A percentile compares a stretch with the other conserved stretches of the same genome.
phyloP scores from a whole-genome alignment of 2,329 filamentous ascomycete genomes.

The Fusarium redolens region DNA sequence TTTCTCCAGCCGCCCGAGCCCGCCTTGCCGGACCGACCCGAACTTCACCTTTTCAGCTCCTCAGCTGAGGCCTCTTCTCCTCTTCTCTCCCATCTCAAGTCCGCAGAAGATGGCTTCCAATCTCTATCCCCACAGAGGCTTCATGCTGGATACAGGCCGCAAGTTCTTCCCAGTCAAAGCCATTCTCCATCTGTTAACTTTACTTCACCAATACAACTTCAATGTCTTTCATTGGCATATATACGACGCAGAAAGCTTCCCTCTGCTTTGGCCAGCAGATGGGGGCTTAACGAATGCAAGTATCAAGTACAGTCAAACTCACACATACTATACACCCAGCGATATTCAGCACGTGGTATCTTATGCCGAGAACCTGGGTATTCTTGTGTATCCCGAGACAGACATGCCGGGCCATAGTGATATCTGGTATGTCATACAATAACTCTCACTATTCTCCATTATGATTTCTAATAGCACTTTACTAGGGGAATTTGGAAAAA shows the following conservation, averaged over 20 bases:
- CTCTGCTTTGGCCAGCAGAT: neutral
- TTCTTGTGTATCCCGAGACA: conserved; percentile 8
- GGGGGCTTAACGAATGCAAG: neutral
- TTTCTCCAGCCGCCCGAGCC: neutral
- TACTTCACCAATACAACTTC: conserved; percentile 19
- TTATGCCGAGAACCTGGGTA: neutral
- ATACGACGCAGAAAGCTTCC: conserved; percentile 19
- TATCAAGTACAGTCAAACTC: neutral
- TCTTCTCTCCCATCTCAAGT: fast-evolving
- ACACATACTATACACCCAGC: neutral
- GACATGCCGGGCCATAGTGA: conserved; percentile 18
- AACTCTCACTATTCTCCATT: fast-evolving
- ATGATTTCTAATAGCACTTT: fast-evolving
- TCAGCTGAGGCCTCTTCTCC: too few species aligned
- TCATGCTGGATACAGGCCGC: conserved; percentile 15
- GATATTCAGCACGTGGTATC: neutral
- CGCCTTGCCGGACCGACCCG: neutral
- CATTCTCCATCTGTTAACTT: neutral
- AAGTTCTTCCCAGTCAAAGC: conserved; percentile 20
- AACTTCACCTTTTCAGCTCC: too few species aligned
- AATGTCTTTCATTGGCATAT: conserved; percentile 25
- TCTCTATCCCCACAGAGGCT: conserved; percentile 11
- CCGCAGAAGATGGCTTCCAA: neutral
- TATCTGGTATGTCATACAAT: neutral
- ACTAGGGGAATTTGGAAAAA: conserved; percentile 7